Evolutionary conservation across 768 basidiomycete genomes (phyloP), one percentile per base, ranked within the genome.

Genomic region (Serendipita sp.): DNA sequence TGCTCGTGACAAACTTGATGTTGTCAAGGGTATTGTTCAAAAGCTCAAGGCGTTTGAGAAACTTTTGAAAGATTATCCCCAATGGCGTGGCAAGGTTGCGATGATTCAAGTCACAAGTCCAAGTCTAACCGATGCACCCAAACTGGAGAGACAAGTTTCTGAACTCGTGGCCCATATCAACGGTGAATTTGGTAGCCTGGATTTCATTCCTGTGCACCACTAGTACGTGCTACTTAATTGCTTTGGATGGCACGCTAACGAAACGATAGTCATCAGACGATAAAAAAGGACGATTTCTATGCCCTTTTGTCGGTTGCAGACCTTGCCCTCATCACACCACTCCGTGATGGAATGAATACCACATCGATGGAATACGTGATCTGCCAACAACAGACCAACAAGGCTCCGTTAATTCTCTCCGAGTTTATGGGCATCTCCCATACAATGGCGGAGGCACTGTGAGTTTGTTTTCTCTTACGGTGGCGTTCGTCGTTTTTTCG

Each of bases 321-420:
- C 72, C 80, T 98, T 11, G 95, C 87, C 15, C 86, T 98, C 45
- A 95, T 97, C 73, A 97, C 95, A 0, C 91, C 93, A 0, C 79
- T 97, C 4, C 83, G 95, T 37, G 95, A 99, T 71, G 96, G 95
- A 3, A 98, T 98, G 96, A 99, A 99, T 79, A 97, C 95, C 13
- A 96, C 94, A 0, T 87, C 86, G 62, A 95, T 96, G 92, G 95
- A 98, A 74, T 97, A 94, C 73, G 88, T 95, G 33, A 88, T 98
- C 66, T 92, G 93, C 37, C 95, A 99, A 75, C 83, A 88, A 68
- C 79, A 78, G 69, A 87, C 90, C 62, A 86, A 87, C 71, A 84
- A 83, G 74, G 85, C 83, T 40, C 93, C 95, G 0, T 83, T 93
- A 62, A 87, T 97, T 66, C 77, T 99, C 63, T 92, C 89, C 70